These are phyloP conservation scores for Diplodia seriata DNA, from an alignment of 2,329 filamentous ascomycete genomes.

Conservation along the genomic window DNA sequence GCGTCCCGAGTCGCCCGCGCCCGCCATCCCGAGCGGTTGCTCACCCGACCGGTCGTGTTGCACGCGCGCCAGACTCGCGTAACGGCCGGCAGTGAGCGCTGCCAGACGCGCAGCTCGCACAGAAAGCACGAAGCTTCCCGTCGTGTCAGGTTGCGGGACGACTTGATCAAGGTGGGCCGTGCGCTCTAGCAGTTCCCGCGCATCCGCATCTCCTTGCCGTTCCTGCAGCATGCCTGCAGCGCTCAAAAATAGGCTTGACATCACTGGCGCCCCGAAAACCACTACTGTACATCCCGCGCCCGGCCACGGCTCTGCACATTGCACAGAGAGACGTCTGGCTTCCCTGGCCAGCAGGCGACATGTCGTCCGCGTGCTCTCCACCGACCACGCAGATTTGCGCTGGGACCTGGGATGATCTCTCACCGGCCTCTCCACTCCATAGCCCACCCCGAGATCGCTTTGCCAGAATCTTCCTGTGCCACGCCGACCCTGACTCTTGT, in stretches of 20 bases:
- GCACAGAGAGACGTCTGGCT: background rate
- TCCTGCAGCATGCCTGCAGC: constrained; percentile 23
- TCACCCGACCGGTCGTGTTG: background rate
- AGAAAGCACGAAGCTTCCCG: constrained; percentile 8
- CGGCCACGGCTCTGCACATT: constrained; percentile 15
- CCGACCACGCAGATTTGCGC: constrained; percentile 30
- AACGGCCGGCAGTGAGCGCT: constrained; percentile 1
- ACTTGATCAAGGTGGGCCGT: constrained; percentile 5
- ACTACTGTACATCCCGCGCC: background rate
- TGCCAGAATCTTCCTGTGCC: background rate
- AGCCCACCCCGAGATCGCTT: constrained; percentile 25
- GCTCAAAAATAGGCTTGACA: constrained; percentile 20
- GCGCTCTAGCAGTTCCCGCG: constrained; percentile 14
- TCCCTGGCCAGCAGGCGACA: background rate
- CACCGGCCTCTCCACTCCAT: constrained; percentile 23
- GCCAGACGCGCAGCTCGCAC: background rate
- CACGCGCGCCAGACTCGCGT: constrained; percentile 3
- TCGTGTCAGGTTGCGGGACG: constrained; percentile 13
- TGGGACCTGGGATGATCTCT: constrained; percentile 25
- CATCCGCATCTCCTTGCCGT: constrained; percentile 30
- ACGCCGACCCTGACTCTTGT: background rate
- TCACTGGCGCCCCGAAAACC: constrained; percentile 5
- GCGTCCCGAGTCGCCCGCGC: constrained; percentile 4
- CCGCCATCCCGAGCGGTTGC: background rate
- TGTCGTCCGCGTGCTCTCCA: background rate